A percentile compares a stretch with the other conserved stretches of the same genome.
These are phyloP conservation scores for Magnusiomyces tetraspermus DNA, from an alignment of 1,139 yeast species.

Conservation along the genomic window DNA sequence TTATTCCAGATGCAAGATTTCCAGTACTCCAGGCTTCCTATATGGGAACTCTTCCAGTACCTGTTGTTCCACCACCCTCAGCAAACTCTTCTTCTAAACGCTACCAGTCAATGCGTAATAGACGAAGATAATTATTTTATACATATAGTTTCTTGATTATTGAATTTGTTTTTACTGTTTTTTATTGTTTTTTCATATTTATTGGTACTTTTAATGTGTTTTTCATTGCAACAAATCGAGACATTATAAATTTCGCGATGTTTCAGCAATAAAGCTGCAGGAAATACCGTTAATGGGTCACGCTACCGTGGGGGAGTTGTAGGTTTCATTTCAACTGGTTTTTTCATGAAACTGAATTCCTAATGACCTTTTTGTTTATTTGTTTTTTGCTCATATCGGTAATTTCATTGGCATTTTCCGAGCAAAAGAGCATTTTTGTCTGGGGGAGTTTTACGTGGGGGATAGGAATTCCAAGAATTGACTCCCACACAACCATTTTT, in stretches of 20 bases:
- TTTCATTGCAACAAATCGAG: too few species aligned
- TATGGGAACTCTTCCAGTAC: slow-evolving; percentile 44
- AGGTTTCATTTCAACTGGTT: too few species aligned
- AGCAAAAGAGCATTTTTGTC: too few species aligned
- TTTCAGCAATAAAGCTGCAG: too few species aligned
- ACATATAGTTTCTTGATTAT: not conserved
- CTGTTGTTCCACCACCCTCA: slow-evolving; percentile 39
- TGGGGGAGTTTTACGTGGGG: not conserved
- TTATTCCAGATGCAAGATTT: slow-evolving; percentile 31
- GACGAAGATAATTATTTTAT: not conserved
- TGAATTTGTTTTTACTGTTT: not conserved
- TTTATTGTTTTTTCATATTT: not conserved
- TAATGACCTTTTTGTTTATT: too few species aligned
- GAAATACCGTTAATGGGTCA: too few species aligned
- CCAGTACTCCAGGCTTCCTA: slow-evolving; percentile 71
- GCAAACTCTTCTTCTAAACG: not conserved
- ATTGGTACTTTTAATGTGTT: not conserved
- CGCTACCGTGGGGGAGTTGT: too few species aligned
- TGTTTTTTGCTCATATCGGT: too few species aligned
- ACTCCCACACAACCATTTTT: not conserved
- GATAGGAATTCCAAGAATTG: not conserved
- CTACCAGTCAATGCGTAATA: not conserved
- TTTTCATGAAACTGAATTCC: too few species aligned
- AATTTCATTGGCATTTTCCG: too few species aligned
- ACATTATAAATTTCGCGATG: too few species aligned